A percentile compares a stretch with the other conserved stretches of the same genome.
Conservation (phyloP, 2,329 filamentous ascomycete genomes). For the Penicillium fuscoglaucum region DNA sequence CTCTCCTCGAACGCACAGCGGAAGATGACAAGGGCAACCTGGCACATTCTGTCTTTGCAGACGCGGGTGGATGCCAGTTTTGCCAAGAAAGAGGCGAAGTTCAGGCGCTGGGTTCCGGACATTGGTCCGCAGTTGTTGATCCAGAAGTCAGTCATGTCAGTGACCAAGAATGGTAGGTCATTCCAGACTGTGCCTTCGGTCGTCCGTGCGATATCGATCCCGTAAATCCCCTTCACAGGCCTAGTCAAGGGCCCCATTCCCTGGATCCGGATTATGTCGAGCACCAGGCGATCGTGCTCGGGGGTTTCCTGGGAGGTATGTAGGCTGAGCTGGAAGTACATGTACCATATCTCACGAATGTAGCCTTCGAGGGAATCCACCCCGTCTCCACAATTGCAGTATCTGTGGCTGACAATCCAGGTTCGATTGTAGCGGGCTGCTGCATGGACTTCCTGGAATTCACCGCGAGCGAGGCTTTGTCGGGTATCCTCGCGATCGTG, state of each 20-base stretch:
- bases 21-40: conserved; percentile 23
- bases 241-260: conserved; percentile 19
- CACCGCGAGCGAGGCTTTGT: conserved; percentile 1
- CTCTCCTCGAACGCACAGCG: conserved; percentile 17
- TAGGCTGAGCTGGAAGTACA: conserved; percentile 23
- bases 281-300: conserved; percentile 24
- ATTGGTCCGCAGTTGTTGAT: background rate
- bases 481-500: background rate
- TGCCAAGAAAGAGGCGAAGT: conserved; percentile 23
- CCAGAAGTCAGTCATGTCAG: conserved; percentile 18
- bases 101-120: conserved; percentile 19
- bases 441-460: conserved; percentile 9
- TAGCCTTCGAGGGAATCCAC: conserved; percentile 19
- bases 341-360: conserved; percentile 24
- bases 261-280: conserved; percentile 27
- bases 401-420: conserved; percentile 13
- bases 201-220: conserved; percentile 28
- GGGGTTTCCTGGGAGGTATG: conserved; percentile 13
- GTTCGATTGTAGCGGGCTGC: conserved; percentile 15
- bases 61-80: conserved; percentile 27
- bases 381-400: conserved; percentile 20
- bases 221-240: conserved; percentile 8
- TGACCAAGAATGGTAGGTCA: conserved; percentile 25
- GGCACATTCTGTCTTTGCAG: conserved; percentile 21
- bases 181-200: conserved; percentile 24